Percentiles rank a stretch among this genome's conserved stretches.
These are phyloP conservation scores for Scedosporium dehoogii DNA, from an alignment of 2,329 filamentous ascomycete species.

Conservation along the genomic window DNA sequence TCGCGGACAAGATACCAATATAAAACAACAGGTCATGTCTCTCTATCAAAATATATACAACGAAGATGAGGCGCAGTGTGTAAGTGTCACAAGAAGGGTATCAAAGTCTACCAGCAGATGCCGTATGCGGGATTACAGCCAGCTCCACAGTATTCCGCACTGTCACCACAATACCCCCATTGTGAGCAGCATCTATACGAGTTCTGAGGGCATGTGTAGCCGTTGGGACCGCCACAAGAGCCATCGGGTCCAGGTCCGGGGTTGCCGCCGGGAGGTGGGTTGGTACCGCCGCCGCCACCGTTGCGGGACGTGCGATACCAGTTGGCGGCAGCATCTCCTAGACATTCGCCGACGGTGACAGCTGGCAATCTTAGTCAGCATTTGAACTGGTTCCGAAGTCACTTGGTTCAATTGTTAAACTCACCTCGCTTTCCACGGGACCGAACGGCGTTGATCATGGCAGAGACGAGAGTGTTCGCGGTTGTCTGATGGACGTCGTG, in stretches of 20 bases:
- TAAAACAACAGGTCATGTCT: no score
- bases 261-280: not conserved
- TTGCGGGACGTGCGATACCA: conserved; percentile 36
- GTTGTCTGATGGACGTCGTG: conserved; percentile 42
- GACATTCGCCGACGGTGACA: conserved; percentile 32
- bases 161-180: conserved; percentile 5
- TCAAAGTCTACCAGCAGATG: conserved; percentile 4
- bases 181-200: conserved; percentile 6
- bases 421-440: conserved; percentile 6
- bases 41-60: no score
- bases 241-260: conserved; percentile 2
- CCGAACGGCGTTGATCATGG: conserved; percentile 9
- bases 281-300: not conserved
- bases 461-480: conserved; percentile 26
- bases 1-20: no score
- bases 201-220: conserved; percentile 1
- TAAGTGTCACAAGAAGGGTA: no score
- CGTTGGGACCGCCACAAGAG: conserved; percentile 4
- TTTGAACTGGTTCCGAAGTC: not conserved
- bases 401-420: not conserved
- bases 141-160: conserved; percentile 6
- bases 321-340: conserved; percentile 38
- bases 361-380: not conserved
- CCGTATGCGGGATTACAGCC: conserved; percentile 6
- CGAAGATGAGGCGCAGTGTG: no score